These are phyloP conservation scores for Rutstroemia sp. DNA, from an alignment of 2,329 filamentous ascomycete genomes.

Conservation along the genomic window DNA sequence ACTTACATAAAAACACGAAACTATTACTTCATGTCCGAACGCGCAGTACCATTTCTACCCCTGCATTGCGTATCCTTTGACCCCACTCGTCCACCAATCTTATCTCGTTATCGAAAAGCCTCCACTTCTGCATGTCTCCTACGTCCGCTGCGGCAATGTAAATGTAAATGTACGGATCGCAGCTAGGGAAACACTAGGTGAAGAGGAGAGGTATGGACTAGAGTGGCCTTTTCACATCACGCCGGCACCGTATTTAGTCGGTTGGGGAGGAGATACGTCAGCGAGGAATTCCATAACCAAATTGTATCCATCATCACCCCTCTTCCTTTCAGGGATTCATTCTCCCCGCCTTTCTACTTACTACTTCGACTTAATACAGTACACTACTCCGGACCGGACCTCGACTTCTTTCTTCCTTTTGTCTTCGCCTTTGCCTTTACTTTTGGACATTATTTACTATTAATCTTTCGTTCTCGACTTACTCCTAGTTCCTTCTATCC, in stretches of 20 bases:
- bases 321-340: neutral
- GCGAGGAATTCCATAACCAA: neutral
- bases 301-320: neutral
- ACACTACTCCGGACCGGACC: no score
- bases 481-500: constrained; percentile 17
- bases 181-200: neutral
- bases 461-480: constrained; percentile 1
- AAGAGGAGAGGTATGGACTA: no score
- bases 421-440: no score
- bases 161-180: neutral
- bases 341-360: neutral
- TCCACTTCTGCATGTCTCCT: neutral
- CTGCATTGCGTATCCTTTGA: neutral
- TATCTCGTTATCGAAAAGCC: neutral
- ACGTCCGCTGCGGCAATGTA: neutral
- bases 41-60: neutral
- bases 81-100: neutral
- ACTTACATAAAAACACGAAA: no score
- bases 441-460: no score
- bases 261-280: no score
- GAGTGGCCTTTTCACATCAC: neutral
- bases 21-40: no score
- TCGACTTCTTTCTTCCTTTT: no score
- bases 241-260: neutral
- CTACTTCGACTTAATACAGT: neutral